Evolutionary conservation across 2,329 filamentous ascomycete genomes (phyloP).

Genomic region (Colletotrichum filicis): DNA sequence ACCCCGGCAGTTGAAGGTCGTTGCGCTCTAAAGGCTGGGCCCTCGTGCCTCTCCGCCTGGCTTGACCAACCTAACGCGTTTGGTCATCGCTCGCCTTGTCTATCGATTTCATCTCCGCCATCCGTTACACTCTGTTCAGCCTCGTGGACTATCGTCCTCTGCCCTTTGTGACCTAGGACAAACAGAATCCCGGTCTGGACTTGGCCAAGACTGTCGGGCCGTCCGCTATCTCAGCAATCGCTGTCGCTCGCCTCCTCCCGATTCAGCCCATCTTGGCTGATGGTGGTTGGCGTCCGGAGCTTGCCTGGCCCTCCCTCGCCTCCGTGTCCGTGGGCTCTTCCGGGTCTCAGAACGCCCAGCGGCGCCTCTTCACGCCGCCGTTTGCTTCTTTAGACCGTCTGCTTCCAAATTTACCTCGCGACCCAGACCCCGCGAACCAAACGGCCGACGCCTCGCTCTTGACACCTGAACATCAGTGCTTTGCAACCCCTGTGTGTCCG

Average conservation of each 20-base stretch:
- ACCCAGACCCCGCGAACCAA: neutral
- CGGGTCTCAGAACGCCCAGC: neutral
- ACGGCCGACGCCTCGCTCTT: conserved; percentile 3
- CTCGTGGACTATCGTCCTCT: neutral
- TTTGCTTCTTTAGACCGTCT: neutral
- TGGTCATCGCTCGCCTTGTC: neutral
- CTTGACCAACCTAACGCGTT: neutral
- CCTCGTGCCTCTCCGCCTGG: neutral
- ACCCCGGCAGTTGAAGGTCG: neutral
- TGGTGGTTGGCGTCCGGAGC: neutral
- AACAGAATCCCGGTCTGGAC: conserved; percentile 5
- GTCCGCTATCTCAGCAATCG: neutral
- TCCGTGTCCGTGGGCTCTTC: neutral
- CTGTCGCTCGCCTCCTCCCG: neutral
- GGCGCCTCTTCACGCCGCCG: conserved; percentile 6
- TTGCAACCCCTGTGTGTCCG: neutral
- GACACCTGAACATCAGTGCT: neutral
- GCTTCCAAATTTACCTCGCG: neutral
- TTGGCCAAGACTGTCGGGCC: neutral
- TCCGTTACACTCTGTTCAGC: conserved; percentile 8
- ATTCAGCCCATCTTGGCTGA: neutral
- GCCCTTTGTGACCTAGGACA: neutral
- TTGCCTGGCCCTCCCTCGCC: neutral
- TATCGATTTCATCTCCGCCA: conserved; percentile 16
- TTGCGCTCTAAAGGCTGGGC: neutral